phyloP scores from a whole-genome alignment of 768 basidiomycete species.

The Suillus bovinus region DNA sequence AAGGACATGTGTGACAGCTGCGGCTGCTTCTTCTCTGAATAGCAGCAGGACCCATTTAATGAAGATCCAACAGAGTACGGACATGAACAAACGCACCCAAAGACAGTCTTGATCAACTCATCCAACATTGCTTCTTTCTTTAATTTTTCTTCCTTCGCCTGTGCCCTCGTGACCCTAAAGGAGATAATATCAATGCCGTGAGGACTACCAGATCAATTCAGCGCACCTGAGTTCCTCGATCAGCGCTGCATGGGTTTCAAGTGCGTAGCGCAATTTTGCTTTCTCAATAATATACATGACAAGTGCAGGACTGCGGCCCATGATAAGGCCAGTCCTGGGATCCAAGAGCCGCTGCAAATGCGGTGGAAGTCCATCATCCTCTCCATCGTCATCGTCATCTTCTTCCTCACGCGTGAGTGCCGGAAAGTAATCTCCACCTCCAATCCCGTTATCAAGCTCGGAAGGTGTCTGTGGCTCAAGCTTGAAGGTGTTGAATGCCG shows the following conservation, averaged over 20 bases:
- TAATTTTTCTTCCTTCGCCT: constrained; percentile 52
- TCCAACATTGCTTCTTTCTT: constrained; percentile 67
- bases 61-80: constrained; percentile 4
- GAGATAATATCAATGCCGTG: neutral
- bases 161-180: constrained; percentile 45
- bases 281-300: constrained; percentile 69
- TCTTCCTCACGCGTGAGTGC: constrained; percentile 13
- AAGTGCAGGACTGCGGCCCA: constrained; percentile 68
- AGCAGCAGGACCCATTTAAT: neutral
- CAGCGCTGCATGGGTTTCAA: constrained; percentile 67
- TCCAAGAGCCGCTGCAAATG: constrained; percentile 53
- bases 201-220: neutral
- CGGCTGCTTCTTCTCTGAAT: constrained; percentile 28
- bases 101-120: constrained; percentile 45
- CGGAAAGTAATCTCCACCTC: constrained; percentile 36
- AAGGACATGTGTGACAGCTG: constrained; percentile 9
- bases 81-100: constrained; percentile 44
- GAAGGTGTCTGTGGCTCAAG: constrained; percentile 53
- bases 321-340: constrained; percentile 59
- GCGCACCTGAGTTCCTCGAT: constrained; percentile 57
- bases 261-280: constrained; percentile 71
- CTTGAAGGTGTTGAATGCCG: constrained; percentile 62
- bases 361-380: constrained; percentile 52
- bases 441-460: constrained; percentile 26
- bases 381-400: constrained; percentile 31